A percentile compares a stretch with the other conserved stretches of the same genome.
Conservation (phyloP, 345 rosid genomes). For the Eucalyptus dawsonii region DNA sequence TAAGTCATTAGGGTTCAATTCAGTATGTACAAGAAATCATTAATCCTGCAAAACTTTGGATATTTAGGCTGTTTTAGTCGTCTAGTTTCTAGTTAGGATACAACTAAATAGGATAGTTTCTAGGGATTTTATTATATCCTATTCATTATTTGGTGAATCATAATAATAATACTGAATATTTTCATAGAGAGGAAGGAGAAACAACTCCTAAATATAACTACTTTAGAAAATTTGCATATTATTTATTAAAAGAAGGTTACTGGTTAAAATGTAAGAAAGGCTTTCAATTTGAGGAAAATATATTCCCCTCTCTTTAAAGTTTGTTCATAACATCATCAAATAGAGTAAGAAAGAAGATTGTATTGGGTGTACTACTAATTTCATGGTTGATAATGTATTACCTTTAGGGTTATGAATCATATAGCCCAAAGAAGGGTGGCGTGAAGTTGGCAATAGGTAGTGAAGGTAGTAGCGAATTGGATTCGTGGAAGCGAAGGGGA, state of each 20-base stretch:
- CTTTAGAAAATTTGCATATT: neutral
- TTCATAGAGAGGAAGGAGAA: neutral
- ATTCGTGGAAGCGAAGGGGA: neutral
- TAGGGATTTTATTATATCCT: neutral
- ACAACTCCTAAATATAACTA: neutral
- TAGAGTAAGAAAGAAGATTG: neutral
- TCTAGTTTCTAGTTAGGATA: neutral
- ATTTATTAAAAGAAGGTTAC: neutral
- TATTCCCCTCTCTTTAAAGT: neutral
- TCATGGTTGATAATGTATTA: neutral
- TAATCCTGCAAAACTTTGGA: neutral
- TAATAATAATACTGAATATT: neutral
- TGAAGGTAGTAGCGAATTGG: neutral
- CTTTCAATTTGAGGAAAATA: neutral
- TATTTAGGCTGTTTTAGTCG: neutral
- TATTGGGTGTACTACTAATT: neutral
- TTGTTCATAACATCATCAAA: neutral
- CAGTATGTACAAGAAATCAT: neutral
- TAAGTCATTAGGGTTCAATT: neutral
- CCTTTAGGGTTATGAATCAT: neutral
- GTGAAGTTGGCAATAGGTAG: neutral
- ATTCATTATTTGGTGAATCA: accelerated
- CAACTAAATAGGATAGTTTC: neutral
- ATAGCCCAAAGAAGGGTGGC: neutral
- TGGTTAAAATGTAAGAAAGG: neutral